phyloP scores from a whole-genome alignment of 306 rosid genomes.

The Boehmeria nivea region DNA sequence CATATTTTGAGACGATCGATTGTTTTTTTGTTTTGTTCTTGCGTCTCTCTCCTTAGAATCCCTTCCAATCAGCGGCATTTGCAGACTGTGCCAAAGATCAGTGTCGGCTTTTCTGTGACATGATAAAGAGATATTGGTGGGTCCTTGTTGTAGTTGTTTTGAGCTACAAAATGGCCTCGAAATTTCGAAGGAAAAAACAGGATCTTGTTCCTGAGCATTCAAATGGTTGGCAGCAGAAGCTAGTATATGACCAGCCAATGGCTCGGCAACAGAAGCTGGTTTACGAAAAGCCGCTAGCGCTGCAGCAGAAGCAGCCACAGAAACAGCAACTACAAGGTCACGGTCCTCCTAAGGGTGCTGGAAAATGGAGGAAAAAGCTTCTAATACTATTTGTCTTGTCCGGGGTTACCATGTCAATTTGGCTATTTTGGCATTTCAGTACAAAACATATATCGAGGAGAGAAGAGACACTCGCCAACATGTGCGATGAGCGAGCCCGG shows the following conservation, averaged over 20 bases:
- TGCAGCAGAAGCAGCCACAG: constrained; percentile 20
- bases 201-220: constrained; percentile 31
- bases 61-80: constrained; percentile 28
- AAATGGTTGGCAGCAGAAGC: constrained; percentile 28
- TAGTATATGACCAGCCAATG: constrained; percentile 13
- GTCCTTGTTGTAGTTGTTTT: constrained; percentile 44
- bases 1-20: too few species aligned
- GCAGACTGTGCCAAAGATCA: constrained; percentile 20
- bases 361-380: constrained; percentile 67
- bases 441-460: constrained; percentile 46
- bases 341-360: constrained; percentile 51
- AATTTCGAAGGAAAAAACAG: constrained; percentile 35
- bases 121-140: constrained; percentile 47
- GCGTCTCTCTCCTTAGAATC: constrained; percentile 29
- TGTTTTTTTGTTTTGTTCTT: constrained; percentile 6
- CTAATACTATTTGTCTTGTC: constrained; percentile 38
- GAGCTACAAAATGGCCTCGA: constrained; percentile 36
- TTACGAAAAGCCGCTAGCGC: constrained; percentile 15
- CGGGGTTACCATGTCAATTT: constrained; percentile 50
- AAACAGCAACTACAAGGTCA: constrained; percentile 29
- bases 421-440: constrained; percentile 62
- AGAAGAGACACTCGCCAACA: constrained; percentile 72
- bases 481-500: constrained; percentile 97
- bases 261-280: too few species aligned
- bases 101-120: constrained; percentile 24